Base-by-base conservation (phyloP, 1,284 basidiomycete genomes). In the Cryptococcus wingfieldii region DNA sequence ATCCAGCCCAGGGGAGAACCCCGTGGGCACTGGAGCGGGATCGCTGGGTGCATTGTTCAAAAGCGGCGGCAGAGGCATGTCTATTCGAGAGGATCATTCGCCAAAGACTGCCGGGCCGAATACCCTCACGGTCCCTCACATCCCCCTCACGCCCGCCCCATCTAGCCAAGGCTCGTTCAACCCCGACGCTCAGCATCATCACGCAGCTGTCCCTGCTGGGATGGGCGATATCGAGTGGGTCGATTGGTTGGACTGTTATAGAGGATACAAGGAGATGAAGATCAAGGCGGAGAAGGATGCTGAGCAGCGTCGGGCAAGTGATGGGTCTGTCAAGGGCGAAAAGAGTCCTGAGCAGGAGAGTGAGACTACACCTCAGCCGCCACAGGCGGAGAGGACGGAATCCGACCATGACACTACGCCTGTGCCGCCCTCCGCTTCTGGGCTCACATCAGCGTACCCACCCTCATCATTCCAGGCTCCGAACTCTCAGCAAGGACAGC, bases 221-320 rank as follows among this genome's bases (percentile, higher is more conserved):
- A 60, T 76, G 10, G 68, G 71, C 10, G 80, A 80, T 38, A 80
- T 83, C 53, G 81, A 82, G 61, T 83, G 81, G 81, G 80, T 83
- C 31, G 81, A 83, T 62, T 83, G 81, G 81, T 72, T 81, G 51
- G 81, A 83, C 64, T 80, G 80, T 63, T 83, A 83, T 65, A 79
- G 80, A 52, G 73, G 77, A 54, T 79, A 80, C 75, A 83, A 83
- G 65, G 80, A 80, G 49, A 80, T 79, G 48, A 82, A 82, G 68
- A 73, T 82, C 37, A 63, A 75, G 28, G 77, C 80, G 0, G 66
- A 68, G 18, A 61, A 63, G 5, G 55, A 62, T 45, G 52, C 51
- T 23, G 62, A 58, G 12, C 58, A 54, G 43, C 25, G 37, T 16
- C 56, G 51, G 41, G 27, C 50, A 19, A 25, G n/a, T 5, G 12